These are phyloP conservation scores for Ganoderma leucocontextum DNA, from an alignment of 1,284 basidiomycete genomes.

Conservation along the genomic window DNA sequence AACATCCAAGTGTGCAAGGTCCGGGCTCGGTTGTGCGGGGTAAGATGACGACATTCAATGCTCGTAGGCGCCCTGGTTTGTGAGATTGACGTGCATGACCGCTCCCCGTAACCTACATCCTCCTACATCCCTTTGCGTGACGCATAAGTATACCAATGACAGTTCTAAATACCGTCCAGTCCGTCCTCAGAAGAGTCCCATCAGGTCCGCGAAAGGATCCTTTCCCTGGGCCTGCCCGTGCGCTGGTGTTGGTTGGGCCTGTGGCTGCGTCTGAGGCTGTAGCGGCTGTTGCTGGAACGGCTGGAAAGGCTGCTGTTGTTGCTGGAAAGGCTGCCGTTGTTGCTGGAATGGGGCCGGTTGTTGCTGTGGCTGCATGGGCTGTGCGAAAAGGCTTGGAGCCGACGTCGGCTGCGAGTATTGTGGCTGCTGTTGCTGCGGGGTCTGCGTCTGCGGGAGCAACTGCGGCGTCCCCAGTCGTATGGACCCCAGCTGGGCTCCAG, in stretches of 20 bases:
- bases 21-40: not conserved
- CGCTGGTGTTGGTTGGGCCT: constrained; percentile 30
- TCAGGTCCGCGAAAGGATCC: constrained; percentile 85
- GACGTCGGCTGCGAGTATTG: not conserved
- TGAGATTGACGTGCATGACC: not conserved
- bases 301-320: constrained; percentile 26
- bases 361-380: constrained; percentile 20
- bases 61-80: not conserved
- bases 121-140: not conserved
- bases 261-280: constrained; percentile 34
- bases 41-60: not conserved
- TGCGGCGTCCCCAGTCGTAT: constrained; percentile 43
- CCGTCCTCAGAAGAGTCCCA: constrained; percentile 67
- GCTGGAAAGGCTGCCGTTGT: constrained; percentile 28
- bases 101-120: constrained; percentile 13
- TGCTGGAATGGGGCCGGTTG: constrained; percentile 33
- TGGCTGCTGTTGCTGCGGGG: constrained; percentile 22
- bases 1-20: not conserved
- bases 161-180: constrained; percentile 21
- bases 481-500: constrained; percentile 31
- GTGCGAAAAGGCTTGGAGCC: not conserved
- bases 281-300: constrained; percentile 33
- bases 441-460: constrained; percentile 27
- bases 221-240: constrained; percentile 56
- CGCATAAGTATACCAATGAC: constrained; percentile 17